Conservation (phyloP, 202 grass and related monocot genomes). For the Bolboschoenoplectus hybrid region DNA sequence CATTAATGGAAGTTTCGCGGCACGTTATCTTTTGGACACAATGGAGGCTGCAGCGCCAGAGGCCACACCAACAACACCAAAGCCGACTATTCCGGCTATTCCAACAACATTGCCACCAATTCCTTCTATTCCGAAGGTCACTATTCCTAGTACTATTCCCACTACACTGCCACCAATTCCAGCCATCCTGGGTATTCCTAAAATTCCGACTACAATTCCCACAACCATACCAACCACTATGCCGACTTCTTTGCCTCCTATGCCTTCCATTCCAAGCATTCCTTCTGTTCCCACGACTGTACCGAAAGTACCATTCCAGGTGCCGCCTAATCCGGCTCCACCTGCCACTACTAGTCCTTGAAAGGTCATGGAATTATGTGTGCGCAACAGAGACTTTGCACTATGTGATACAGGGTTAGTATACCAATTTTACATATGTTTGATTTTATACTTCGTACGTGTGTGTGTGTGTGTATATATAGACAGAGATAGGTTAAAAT, state of each 20-base stretch:
- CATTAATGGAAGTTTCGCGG: conserved; percentile 52
- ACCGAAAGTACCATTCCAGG: conserved; percentile 57
- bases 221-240: conserved; percentile 42
- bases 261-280: conserved; percentile 49
- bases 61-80: conserved; percentile 33
- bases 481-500: too few species aligned
- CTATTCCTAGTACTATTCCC: conserved; percentile 34
- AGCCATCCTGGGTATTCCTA: conserved; percentile 49
- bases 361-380: conserved; percentile 28
- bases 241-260: conserved; percentile 51
- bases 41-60: conserved; percentile 40
- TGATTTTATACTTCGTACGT: not conserved
- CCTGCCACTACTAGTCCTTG: conserved; percentile 55
- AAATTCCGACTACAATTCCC: conserved; percentile 43
- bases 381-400: not conserved
- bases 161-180: conserved; percentile 49
- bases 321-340: conserved; percentile 57
- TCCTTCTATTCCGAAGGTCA: conserved; percentile 53
- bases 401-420: not conserved
- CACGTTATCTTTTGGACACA: conserved; percentile 61
- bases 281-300: conserved; percentile 38
- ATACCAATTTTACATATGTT: not conserved
- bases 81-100: conserved; percentile 45
- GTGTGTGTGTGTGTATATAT: not conserved
- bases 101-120: conserved; percentile 53